A percentile compares a stretch with the other conserved stretches of the same genome.
phyloP scores from a whole-genome alignment of 2,329 filamentous ascomycete species.

The Ophiostoma quercus region DNA sequence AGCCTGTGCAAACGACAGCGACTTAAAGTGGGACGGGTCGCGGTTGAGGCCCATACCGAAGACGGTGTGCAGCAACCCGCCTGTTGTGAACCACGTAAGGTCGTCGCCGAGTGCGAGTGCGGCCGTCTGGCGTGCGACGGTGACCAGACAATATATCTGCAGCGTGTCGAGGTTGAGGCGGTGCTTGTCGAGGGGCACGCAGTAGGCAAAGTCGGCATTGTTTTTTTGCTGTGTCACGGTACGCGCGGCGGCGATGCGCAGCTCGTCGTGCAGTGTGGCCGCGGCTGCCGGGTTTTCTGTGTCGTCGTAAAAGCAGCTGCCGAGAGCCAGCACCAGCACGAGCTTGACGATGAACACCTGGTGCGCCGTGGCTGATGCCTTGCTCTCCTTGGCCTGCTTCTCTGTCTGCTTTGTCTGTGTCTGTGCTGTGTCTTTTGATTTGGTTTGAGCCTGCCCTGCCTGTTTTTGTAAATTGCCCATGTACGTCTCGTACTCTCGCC shows the following conservation, averaged over 20 bases:
- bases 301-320: slow-evolving; percentile 40
- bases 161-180: slow-evolving; percentile 25
- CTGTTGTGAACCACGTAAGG: slow-evolving; percentile 48
- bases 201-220: slow-evolving; percentile 19
- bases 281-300: slow-evolving; percentile 9
- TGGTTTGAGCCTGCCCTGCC: not conserved
- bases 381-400: not conserved
- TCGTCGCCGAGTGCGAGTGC: slow-evolving; percentile 43
- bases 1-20: slow-evolving; percentile 43
- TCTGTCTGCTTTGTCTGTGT: not conserved
- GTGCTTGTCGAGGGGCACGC: slow-evolving; percentile 25
- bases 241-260: slow-evolving; percentile 23
- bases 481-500: slow-evolving; percentile 45
- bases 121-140: slow-evolving; percentile 31
- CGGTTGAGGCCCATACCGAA: slow-evolving; percentile 56
- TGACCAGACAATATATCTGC: slow-evolving; percentile 26
- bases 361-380: slow-evolving; percentile 19
- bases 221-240: slow-evolving; percentile 19
- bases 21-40: slow-evolving; percentile 47
- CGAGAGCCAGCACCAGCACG: slow-evolving; percentile 46
- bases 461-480: slow-evolving; percentile 35
- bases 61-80: slow-evolving; percentile 48
- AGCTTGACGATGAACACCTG: slow-evolving; percentile 43
- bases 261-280: slow-evolving; percentile 15
- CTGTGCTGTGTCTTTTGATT: not conserved